A percentile compares a stretch with the other conserved stretches of the same genome.
Conservation (phyloP, 2,329 filamentous ascomycete genomes). For the Chrysosporium keratinophilum region DNA sequence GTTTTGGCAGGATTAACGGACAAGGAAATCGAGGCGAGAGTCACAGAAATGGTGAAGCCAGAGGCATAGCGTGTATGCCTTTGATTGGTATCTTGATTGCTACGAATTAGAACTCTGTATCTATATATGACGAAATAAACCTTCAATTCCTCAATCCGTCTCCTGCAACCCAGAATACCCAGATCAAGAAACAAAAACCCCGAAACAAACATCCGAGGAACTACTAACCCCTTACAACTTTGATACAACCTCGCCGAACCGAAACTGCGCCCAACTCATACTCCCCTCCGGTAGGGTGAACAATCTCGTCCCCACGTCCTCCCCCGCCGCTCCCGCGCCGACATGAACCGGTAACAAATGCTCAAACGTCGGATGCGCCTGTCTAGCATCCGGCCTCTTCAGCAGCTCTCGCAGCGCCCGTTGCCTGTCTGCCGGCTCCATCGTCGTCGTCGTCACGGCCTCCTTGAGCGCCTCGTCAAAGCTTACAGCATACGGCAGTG, state of each 20-base stretch:
- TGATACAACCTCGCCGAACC: slow-evolving; percentile 36
- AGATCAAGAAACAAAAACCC: slow-evolving; percentile 17
- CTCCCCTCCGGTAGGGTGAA: slow-evolving; percentile 44
- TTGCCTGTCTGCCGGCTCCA: slow-evolving; percentile 32
- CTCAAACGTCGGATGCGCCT: slow-evolving; percentile 55
- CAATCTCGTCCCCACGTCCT: slow-evolving; percentile 37
- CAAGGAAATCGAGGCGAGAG: slow-evolving; percentile 59
- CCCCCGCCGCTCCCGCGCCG: slow-evolving; percentile 45
- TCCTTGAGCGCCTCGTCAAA: slow-evolving; percentile 61
- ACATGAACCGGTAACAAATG: slow-evolving; percentile 53
- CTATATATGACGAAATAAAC: slow-evolving; percentile 24
- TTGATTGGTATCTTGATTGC: slow-evolving; percentile 19
- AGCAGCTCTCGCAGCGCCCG: slow-evolving; percentile 39
- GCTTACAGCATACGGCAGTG: slow-evolving; percentile 48
- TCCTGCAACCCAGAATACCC: neutral
- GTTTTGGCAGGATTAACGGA: slow-evolving; percentile 49
- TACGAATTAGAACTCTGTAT: slow-evolving; percentile 24
- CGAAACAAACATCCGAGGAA: neutral
- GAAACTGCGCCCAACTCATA: slow-evolving; percentile 47
- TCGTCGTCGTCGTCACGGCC: slow-evolving; percentile 43
- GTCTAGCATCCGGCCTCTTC: slow-evolving; percentile 44
- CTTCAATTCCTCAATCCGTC: slow-evolving; percentile 9
- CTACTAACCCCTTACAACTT: neutral
- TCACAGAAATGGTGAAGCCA: slow-evolving; percentile 52
- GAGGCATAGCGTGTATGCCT: slow-evolving; percentile 23